phyloP scores from a whole-genome alignment of 1,284 basidiomycete species.

The Caloboletus firmus region DNA sequence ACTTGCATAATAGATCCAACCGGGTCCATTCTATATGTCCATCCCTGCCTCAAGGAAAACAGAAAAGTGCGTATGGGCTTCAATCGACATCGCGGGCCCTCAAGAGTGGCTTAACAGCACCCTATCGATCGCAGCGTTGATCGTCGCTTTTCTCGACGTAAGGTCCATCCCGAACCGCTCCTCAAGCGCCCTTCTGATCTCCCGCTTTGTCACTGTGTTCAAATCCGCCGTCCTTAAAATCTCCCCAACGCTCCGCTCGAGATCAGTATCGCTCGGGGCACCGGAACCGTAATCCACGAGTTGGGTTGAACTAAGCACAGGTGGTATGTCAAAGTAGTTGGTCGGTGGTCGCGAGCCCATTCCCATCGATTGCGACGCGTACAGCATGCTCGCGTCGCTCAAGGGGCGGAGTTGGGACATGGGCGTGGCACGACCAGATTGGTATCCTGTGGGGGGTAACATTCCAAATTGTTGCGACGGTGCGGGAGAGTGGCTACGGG shows the following conservation, averaged over 20 bases:
- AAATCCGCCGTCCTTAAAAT: constrained; percentile 78
- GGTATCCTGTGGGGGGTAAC: constrained; percentile 64
- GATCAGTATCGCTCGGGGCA: constrained; percentile 62
- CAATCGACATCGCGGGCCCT: too few relatives aligned
- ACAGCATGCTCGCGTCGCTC: constrained; percentile 39
- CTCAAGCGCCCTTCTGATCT: constrained; percentile 80
- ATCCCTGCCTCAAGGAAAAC: constrained; percentile 1
- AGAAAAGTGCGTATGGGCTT: not conserved
- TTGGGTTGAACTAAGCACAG: constrained; percentile 51
- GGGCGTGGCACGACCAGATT: constrained; percentile 78
- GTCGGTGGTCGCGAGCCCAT: constrained; percentile 66
- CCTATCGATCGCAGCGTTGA: constrained; percentile 73
- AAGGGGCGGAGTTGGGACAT: constrained; percentile 42
- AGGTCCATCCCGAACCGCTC: constrained; percentile 75
- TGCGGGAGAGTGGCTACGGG: constrained; percentile 64
- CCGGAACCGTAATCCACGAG: constrained; percentile 43
- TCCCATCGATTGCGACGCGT: constrained; percentile 61
- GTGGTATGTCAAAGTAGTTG: constrained; percentile 71
- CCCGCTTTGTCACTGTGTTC: constrained; percentile 87
- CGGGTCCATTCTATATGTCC: constrained; percentile 17
- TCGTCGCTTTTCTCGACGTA: constrained; percentile 60
- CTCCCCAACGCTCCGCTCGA: constrained; percentile 71
- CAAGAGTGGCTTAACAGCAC: constrained; percentile 42
- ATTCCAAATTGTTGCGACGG: constrained; percentile 59
- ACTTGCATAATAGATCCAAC: constrained; percentile 24